These are phyloP conservation scores for Lithospermum erythrorhizon DNA, from an alignment of 257 asterid species.

Conservation along the genomic window DNA sequence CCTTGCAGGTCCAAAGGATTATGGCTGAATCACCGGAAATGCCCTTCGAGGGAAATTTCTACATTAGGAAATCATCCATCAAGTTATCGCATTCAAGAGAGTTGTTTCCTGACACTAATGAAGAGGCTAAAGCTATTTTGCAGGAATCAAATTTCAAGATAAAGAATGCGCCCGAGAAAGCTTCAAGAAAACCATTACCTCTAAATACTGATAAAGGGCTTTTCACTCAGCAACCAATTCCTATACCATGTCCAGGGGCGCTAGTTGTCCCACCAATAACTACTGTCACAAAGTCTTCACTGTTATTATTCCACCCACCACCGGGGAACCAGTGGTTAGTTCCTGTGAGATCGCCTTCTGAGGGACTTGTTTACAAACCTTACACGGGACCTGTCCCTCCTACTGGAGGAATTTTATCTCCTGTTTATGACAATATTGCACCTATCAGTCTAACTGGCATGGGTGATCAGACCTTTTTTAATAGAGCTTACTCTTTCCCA, in stretches of 20 bases:
- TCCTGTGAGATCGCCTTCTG: constrained; percentile 57
- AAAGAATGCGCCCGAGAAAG: constrained; percentile 17
- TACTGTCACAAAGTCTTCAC: constrained; percentile 23
- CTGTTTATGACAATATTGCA: constrained; percentile 26
- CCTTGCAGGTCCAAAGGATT: constrained; percentile 55
- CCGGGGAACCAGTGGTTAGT: constrained; percentile 54
- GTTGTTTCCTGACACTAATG: constrained; percentile 29
- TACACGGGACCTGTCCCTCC: constrained; percentile 48
- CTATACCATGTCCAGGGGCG: constrained; percentile 11
- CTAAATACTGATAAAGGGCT: constrained; percentile 14
- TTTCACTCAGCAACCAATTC: constrained; percentile 14
- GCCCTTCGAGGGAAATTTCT: constrained; percentile 20
- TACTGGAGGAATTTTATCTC: constrained; percentile 24
- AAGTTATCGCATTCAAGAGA: constrained; percentile 31
- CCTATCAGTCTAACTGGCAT: constrained; percentile 12
- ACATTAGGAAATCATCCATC: constrained; percentile 24
- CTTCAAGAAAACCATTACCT: constrained; percentile 11
- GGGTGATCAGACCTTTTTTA: constrained; percentile 9
- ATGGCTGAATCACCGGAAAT: constrained; percentile 45
- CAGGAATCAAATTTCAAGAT: constrained; percentile 16
- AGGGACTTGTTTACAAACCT: constrained; percentile 69
- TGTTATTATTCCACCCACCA: constrained; percentile 29
- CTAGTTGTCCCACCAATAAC: constrained; percentile 15
- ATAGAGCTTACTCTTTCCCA: constrained; percentile 19
- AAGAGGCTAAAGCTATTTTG: constrained; percentile 26